A percentile compares a stretch with the other conserved stretches of the same genome.
Evolutionary conservation across 139 green algal genomes (phyloP).

Genomic region (Deuterostichococcus epilithicus): DNA sequence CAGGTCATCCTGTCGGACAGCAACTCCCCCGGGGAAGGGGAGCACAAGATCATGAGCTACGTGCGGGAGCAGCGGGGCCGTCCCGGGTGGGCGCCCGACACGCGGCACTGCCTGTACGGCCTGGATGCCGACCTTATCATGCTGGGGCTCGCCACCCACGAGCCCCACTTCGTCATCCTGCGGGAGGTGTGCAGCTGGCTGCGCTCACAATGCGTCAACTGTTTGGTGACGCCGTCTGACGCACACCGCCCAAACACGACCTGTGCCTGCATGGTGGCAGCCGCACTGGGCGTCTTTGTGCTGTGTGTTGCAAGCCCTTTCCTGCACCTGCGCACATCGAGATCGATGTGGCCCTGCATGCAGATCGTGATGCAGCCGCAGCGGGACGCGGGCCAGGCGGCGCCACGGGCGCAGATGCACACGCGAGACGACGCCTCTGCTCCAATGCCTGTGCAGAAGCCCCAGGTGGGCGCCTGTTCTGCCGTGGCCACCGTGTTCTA

Average conservation of each 20-base stretch:
- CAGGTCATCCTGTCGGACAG: conserved; percentile 90
- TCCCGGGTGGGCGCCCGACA: conserved; percentile 81
- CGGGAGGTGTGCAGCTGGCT: conserved; percentile 50
- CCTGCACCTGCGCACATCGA: background rate
- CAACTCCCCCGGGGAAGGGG: conserved; percentile 94
- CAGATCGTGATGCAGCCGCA: conserved; percentile 26
- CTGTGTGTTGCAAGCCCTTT: background rate
- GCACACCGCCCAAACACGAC: no score
- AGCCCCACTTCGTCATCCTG: conserved; percentile 88
- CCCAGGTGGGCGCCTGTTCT: no score
- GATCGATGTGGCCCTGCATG: background rate
- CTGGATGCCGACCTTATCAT: conserved; percentile 99
- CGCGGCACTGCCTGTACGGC: conserved; percentile 91
- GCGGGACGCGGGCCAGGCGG: conserved; percentile 13
- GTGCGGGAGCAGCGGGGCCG: conserved; percentile 85
- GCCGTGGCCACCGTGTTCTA: no score
- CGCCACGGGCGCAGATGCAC: conserved; percentile 12
- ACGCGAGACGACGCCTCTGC: conserved; percentile 15
- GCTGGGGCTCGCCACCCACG: conserved; percentile 89
- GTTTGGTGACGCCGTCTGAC: no score
- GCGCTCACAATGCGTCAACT: no score
- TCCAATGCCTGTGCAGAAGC: conserved; percentile 10
- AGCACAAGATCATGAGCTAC: conserved; percentile 98
- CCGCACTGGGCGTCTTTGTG: background rate
- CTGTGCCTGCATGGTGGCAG: background rate